Conservation (phyloP, 352 stramenopile genomes). For the Phytophthora fragariae region DNA sequence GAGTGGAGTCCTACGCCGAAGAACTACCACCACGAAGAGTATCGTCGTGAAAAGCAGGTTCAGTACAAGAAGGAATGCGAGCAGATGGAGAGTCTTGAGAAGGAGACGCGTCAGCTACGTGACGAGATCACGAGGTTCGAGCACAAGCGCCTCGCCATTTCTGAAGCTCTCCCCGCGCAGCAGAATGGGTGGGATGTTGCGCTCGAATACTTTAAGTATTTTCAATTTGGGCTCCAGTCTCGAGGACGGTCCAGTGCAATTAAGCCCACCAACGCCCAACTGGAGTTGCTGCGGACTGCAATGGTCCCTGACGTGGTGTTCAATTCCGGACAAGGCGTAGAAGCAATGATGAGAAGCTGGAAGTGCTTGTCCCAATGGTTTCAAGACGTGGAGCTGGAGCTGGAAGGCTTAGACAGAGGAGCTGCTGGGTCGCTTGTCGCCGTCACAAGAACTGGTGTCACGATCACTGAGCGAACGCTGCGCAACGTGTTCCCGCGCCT, state of each 20-base stretch:
- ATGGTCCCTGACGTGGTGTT: slow-evolving; percentile 25
- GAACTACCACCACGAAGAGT: not conserved
- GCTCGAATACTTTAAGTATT: slow-evolving; percentile 22
- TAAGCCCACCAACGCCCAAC: slow-evolving; percentile 3
- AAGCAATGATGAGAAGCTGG: slow-evolving; percentile 26
- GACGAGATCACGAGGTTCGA: slow-evolving; percentile 21
- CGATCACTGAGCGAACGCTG: slow-evolving; percentile 24
- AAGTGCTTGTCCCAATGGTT: slow-evolving; percentile 30
- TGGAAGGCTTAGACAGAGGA: slow-evolving; percentile 16
- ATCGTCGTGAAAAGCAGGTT: not conserved
- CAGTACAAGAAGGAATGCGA: slow-evolving; percentile 17
- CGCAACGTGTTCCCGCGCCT: slow-evolving; percentile 32
- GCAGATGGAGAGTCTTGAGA: slow-evolving; percentile 12
- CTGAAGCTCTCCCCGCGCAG: not conserved
- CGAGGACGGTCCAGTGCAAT: not conserved
- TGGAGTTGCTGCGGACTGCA: slow-evolving; percentile 15
- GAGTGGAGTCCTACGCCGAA: not conserved
- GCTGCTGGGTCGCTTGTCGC: slow-evolving; percentile 9
- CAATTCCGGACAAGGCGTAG: slow-evolving; percentile 13
- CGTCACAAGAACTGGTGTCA: slow-evolving; percentile 21
- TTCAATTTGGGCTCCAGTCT: slow-evolving; percentile 16
- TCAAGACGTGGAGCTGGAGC: slow-evolving; percentile 16
- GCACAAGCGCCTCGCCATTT: not conserved
- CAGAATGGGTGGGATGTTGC: slow-evolving; percentile 24
- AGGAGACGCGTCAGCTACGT: slow-evolving; percentile 16